phyloP scores from a whole-genome alignment of 2,329 filamentous ascomycete genomes.

The Domatiomyces globalis region DNA sequence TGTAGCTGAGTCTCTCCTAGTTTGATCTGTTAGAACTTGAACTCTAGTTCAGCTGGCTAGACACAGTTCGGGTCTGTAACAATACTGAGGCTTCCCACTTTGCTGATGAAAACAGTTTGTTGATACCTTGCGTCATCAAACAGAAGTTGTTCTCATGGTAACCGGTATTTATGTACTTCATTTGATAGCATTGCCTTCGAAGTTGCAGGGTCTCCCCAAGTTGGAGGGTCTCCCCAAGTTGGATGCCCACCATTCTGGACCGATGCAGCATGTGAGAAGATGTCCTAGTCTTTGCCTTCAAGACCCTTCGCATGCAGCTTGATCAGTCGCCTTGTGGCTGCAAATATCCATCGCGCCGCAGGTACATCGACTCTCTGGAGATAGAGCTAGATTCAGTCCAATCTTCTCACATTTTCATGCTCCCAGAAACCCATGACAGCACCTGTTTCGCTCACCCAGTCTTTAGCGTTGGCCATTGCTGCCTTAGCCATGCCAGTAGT shows the following conservation, averaged over 20 bases:
- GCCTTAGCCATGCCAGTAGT: constrained; percentile 50
- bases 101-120: background rate
- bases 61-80: too few relatives aligned
- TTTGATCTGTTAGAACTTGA: background rate
- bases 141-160: background rate
- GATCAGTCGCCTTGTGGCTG: background rate
- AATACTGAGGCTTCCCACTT: too few relatives aligned
- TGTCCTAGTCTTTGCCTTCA: background rate
- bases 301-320: background rate
- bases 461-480: constrained; percentile 43
- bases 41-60: background rate
- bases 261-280: background rate
- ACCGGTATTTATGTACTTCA: background rate
- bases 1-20: background rate
- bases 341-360: too few relatives aligned
- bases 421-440: constrained; percentile 50
- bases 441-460: constrained; percentile 49
- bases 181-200: background rate
- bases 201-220: background rate
- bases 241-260: too few relatives aligned
- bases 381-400: background rate
- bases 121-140: background rate
- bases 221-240: background rate
- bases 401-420: constrained; percentile 39
- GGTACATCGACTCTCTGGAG: background rate